Base-by-base conservation (phyloP, 345 rosid genomes). In the Gossypioides kirkii region DNA sequence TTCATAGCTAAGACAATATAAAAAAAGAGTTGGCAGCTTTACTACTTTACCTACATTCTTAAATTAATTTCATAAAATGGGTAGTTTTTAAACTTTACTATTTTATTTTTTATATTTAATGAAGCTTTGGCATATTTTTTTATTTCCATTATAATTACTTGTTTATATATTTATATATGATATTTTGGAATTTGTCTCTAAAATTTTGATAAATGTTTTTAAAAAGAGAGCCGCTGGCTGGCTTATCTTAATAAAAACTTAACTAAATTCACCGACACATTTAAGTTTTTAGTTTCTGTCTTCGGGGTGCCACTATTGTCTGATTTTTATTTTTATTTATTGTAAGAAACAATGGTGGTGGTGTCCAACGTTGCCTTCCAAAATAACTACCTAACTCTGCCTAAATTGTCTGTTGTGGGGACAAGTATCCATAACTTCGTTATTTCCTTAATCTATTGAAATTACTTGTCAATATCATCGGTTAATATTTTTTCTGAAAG, bases 321-420 rank as follows among this genome's bases (percentile, higher is more conserved):
- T 62, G 67, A 36, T 22, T 22, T 61, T 36, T 36, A 14, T 32
- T 32, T 32, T 32, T 32, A 5, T 32, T 43, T 1, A 43, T 7
- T 43, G 47, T 43, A 0, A 43, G 5, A 60, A 60, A 6, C 1
- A 1, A 26, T 36, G 67, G 46, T 62, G 55, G 59, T 54, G 42
- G 23, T 47, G 14, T 22, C 58, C 71, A 68, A 67, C 56, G 16
- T 67, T 67, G 42, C 58, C 42, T 47, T 47, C 56, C 23, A 67
- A 47, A 67, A 47, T 47, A 25, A 47, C 42, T 25, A 67, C 58
- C 56, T 16, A 25, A 49, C 43, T 47, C 43, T 26, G 23, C 43
- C 42, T 47, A 43, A 26, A 65, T 43, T 46, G 42, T 46, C 42
- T 8, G 41, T 23, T 46, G 70, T 46, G 54, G 55, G 70, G 70